Base-by-base conservation (phyloP, 495 filamentous ascomycete genomes). In the Aspergillus taichungensis region DNA sequence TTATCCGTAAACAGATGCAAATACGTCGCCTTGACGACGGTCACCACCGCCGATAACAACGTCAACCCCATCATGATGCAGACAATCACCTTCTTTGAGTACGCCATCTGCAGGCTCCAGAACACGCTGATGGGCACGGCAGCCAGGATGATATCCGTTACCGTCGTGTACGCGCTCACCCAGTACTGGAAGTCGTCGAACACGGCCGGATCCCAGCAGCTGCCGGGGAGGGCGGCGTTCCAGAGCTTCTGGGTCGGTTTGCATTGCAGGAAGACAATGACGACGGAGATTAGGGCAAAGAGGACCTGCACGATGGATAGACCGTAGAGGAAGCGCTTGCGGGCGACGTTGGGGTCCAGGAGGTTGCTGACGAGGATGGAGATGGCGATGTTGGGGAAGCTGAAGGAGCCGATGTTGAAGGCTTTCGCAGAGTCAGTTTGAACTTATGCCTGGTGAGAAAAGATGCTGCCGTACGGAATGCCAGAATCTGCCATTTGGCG, bases 21-120 rank as follows among this genome's bases (percentile, higher is more conserved):
- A 37, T 56, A 53, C 13, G 40, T 48, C 6, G 54, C 50, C 34
- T 56, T 56, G 11, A 56, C 38, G 11, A 50, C 39, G 1, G 54
- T 56, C 13, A 59, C 50, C 9, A 56, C 38, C 0, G 56, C 56
- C 3, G 53, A 56, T 6, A 59, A 37, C 32, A 59, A 8, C 2
- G 56, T 59, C 30, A 59, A 49, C 7, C 56, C 56, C 56, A 56
- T 56, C 53, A 59, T 56, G 13, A 59, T 43, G 40, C 56, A 56
- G n/a, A 55, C 42, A 1, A 45, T 36, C 18, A 53, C 6, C 30
- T 51, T 59, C 6, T 47, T 59, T 14, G 53, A 54, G 7, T 18
- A 27, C 6, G 40, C 50, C 53, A 61, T 53, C 13, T 61, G 52
- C 30, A 61, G 35, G 28, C 54, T 61, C 52, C 55, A 61, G 18